Evolutionary conservation across 345 rosid genomes (phyloP).

Genomic region (Pugionium dolabratum): DNA sequence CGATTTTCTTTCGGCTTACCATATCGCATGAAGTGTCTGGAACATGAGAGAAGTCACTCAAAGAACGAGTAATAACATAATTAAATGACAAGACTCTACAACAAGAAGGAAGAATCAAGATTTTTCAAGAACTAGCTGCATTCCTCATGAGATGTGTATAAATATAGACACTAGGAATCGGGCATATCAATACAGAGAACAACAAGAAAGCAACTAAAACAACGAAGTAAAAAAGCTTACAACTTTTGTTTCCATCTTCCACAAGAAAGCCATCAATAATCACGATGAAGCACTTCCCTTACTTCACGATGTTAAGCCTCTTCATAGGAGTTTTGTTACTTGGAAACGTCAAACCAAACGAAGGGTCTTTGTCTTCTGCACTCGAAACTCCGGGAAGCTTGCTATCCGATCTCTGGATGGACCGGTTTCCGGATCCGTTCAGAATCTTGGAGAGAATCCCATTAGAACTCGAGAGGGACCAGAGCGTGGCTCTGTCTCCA

Average conservation of each 20-base stretch:
- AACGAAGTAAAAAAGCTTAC: not conserved
- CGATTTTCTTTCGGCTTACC: not conserved
- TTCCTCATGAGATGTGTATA: constrained; percentile 16
- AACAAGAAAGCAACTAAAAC: constrained; percentile 1
- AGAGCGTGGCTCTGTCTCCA: constrained; percentile 46
- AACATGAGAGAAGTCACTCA: constrained; percentile 25
- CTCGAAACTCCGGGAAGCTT: constrained; percentile 48
- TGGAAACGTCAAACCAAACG: constrained; percentile 27
- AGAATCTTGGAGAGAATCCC: constrained; percentile 73
- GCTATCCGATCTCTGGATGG: constrained; percentile 50
- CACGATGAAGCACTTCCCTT: constrained; percentile 32
- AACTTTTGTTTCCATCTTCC: constrained; percentile 2
- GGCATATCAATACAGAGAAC: not conserved
- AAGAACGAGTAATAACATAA: constrained; percentile 31
- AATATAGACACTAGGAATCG: not conserved
- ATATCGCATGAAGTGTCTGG: constrained; percentile 37
- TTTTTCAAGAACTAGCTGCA: constrained; percentile 40
- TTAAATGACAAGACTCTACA: constrained; percentile 6
- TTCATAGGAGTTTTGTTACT: constrained; percentile 37
- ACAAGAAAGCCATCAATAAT: constrained; percentile 7
- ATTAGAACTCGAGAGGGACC: constrained; percentile 53
- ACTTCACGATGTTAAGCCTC: constrained; percentile 22
- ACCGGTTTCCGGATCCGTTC: constrained; percentile 58
- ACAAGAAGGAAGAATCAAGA: constrained; percentile 14
- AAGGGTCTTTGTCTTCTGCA: constrained; percentile 51